Conservation (phyloP, 2,329 filamentous ascomycete species). For the Aschersonia sp. region DNA sequence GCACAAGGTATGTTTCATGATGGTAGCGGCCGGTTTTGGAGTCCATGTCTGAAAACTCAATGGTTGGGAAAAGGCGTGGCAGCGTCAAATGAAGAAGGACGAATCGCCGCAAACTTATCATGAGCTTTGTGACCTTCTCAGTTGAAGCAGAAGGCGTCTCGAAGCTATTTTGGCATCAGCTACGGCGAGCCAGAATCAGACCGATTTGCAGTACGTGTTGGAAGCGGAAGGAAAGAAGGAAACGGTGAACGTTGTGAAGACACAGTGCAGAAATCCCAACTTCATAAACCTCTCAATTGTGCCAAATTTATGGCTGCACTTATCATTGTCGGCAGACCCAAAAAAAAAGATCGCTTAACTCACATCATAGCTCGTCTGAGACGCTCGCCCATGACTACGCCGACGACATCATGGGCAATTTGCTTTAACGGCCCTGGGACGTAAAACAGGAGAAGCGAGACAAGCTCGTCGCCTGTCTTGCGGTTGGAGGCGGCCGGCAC, state of each 20-base stretch:
- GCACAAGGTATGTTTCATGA: not conserved
- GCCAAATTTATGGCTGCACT: not conserved
- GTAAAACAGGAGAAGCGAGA: not conserved
- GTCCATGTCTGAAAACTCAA: not conserved
- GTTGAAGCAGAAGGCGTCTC: not conserved
- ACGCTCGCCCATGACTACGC: slow-evolving; percentile 1
- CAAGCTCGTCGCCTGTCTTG: slow-evolving; percentile 1
- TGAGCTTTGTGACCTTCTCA: not conserved
- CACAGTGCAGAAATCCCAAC: not conserved
- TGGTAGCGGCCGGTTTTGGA: slow-evolving; percentile 1
- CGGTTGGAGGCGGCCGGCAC: not conserved
- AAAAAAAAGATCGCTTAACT: not conserved
- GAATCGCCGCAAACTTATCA: not conserved
- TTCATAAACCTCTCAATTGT: not conserved
- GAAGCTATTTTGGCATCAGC: not conserved
- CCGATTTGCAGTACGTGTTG: too few relatives aligned
- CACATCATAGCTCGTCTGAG: slow-evolving; percentile 2
- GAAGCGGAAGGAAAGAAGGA: too few relatives aligned
- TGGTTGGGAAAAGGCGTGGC: not conserved
- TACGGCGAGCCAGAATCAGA: not conserved
- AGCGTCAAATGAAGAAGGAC: not conserved
- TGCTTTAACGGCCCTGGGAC: not conserved
- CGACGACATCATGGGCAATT: not conserved
- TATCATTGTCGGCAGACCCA: not conserved
- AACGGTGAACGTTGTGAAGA: too few relatives aligned